A percentile compares a stretch with the other conserved stretches of the same genome.
These are phyloP conservation scores for Thelonectria blattea DNA, from an alignment of 2,329 filamentous ascomycete species.

Conservation along the genomic window DNA sequence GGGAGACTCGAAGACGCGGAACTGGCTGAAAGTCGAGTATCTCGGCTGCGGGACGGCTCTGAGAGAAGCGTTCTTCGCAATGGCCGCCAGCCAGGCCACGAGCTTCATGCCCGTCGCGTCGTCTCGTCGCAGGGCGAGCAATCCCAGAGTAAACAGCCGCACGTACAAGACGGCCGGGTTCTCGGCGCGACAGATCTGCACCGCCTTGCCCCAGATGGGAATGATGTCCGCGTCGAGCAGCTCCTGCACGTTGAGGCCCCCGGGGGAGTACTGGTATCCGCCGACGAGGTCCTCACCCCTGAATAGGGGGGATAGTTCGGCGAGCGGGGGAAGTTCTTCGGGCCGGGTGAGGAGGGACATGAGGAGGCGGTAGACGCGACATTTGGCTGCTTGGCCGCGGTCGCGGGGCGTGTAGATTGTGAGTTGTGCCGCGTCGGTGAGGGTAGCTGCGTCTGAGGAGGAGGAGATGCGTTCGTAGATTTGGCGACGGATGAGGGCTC, in stretches of 20 bases:
- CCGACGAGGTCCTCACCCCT: neutral
- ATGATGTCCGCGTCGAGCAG: neutral
- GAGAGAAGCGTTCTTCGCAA: neutral
- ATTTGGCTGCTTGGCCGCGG: neutral
- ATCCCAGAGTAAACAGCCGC: neutral
- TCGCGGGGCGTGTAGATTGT: neutral
- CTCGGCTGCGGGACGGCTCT: neutral
- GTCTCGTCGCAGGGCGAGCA: neutral
- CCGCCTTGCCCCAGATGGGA: neutral
- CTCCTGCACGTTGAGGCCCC: neutral
- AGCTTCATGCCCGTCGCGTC: neutral
- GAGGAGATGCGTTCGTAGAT: conserved; percentile 26
- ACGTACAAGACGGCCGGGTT: neutral
- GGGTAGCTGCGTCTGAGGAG: neutral
- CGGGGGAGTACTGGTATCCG: neutral
- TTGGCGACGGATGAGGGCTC: conserved; percentile 24
- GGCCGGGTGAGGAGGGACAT: neutral
- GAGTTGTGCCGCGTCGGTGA: neutral
- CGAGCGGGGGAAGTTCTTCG: neutral
- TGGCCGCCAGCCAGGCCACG: neutral
- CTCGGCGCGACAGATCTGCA: neutral
- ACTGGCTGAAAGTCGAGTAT: neutral
- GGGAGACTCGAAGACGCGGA: neutral
- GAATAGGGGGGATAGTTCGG: neutral
- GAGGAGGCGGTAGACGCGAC: neutral